Evolutionary conservation across 75 land plant species (phyloP).

Genomic region (Larix kaempferi): DNA sequence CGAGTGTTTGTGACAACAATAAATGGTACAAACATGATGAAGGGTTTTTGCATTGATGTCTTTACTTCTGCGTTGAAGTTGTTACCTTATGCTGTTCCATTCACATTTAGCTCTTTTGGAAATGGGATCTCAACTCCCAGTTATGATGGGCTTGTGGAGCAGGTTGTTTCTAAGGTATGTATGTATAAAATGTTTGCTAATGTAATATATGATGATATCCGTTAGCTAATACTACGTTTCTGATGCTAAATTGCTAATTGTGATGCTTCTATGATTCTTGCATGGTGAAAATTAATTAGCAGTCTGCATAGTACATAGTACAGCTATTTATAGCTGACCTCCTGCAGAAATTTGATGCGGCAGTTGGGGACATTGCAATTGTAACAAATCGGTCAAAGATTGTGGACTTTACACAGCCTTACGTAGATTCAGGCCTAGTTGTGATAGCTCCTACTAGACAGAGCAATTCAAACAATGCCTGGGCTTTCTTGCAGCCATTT

Average conservation of each 20-base stretch:
- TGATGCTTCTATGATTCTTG: conserved; percentile 9
- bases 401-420: conserved; percentile 83
- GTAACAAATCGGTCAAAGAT: conserved; percentile 50
- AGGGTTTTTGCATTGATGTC: conserved; percentile 76
- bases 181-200: background rate
- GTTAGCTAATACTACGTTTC: no score
- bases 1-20: conserved; percentile 42
- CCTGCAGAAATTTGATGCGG: conserved; percentile 62
- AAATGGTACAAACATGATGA: conserved; percentile 24
- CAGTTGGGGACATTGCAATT: conserved; percentile 72
- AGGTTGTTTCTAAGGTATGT: conserved; percentile 10
- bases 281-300: background rate
- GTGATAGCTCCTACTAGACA: conserved; percentile 52
- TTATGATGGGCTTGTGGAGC: conserved; percentile 32
- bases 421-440: conserved; percentile 65
- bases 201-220: no score
- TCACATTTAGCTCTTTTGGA: conserved; percentile 40
- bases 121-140: conserved; percentile 55
- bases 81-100: conserved; percentile 64
- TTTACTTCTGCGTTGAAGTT: conserved; percentile 57
- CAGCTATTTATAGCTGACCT: conserved; percentile 3
- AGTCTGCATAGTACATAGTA: background rate
- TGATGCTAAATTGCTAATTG: background rate
- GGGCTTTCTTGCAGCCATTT: conserved; percentile 96
- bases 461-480: conserved; percentile 23